These are phyloP conservation scores for Dissophora globulifera DNA, from an alignment of 192 early-diverging fungal genomes.

Conservation along the genomic window DNA sequence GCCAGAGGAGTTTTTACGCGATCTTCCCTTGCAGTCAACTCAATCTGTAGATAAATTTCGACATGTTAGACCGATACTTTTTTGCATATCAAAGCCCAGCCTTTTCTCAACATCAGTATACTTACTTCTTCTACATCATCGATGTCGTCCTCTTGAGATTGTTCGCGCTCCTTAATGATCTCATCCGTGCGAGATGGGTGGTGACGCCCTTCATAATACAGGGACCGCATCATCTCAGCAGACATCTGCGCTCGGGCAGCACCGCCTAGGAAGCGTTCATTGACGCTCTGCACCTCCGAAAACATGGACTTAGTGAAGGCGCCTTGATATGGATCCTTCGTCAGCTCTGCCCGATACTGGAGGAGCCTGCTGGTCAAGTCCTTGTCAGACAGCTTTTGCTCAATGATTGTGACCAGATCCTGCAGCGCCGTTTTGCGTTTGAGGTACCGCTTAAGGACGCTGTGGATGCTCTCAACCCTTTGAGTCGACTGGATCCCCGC, in stretches of 20 bases:
- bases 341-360: neutral
- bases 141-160: no score
- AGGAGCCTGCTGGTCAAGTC: neutral
- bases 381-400: neutral
- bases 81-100: neutral
- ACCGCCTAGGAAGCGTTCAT: neutral
- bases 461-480: neutral
- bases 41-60: neutral
- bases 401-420: neutral
- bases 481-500: conserved; percentile 20
- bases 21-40: neutral
- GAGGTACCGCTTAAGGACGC: neutral
- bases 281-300: neutral
- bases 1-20: neutral
- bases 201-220: neutral
- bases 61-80: neutral
- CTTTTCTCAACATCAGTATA: neutral
- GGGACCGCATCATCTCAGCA: neutral
- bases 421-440: neutral
- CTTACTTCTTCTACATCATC: neutral
- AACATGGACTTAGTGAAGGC: neutral
- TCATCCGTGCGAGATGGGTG: neutral
- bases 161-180: neutral
- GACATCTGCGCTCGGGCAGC: neutral
- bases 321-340: neutral